Evolutionary conservation across 148 eudicot genomes (phyloP).

Genomic region (Dysphania ambrosioides): DNA sequence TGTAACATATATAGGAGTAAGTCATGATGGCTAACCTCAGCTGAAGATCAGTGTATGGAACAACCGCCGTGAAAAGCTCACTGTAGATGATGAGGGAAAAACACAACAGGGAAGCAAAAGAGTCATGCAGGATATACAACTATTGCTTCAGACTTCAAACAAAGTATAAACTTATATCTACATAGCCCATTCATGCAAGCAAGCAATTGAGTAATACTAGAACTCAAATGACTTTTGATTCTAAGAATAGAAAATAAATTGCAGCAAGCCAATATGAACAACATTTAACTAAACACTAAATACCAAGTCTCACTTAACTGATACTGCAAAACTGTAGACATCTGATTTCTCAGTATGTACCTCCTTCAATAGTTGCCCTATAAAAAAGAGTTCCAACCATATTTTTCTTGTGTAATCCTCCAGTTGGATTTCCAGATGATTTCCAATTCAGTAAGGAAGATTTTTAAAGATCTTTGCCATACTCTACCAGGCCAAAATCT

Average conservation of each 20-base stretch:
- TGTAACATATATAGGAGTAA: constrained; percentile 5
- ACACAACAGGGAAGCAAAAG: neutral
- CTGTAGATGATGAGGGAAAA: constrained; percentile 44
- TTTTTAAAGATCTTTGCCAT: constrained; percentile 59
- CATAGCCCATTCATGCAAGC: constrained; percentile 11
- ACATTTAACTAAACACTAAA: constrained; percentile 10
- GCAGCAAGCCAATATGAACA: constrained; percentile 1
- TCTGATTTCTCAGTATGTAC: constrained; percentile 86
- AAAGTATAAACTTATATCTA: neutral
- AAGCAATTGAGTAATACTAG: neutral
- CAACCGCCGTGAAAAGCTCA: constrained; percentile 92
- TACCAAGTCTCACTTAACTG: constrained; percentile 84
- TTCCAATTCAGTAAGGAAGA: constrained; percentile 69
- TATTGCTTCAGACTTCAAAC: neutral
- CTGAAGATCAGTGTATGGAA: constrained; percentile 97
- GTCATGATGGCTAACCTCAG: constrained; percentile 59
- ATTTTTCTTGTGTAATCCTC: constrained; percentile 93
- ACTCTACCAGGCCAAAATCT: constrained; percentile 96
- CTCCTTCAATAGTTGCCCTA: constrained; percentile 90
- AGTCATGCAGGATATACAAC: neutral
- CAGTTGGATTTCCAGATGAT: constrained; percentile 95
- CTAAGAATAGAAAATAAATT: neutral
- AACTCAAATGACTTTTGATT: neutral
- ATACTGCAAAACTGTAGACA: constrained; percentile 87
- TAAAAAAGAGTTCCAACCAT: constrained; percentile 97